A percentile compares a stretch with the other conserved stretches of the same genome.
Evolutionary conservation across 164 flowering plant genomes (phyloP).

Genomic region (Kalanchoe fedtschenkoi): DNA sequence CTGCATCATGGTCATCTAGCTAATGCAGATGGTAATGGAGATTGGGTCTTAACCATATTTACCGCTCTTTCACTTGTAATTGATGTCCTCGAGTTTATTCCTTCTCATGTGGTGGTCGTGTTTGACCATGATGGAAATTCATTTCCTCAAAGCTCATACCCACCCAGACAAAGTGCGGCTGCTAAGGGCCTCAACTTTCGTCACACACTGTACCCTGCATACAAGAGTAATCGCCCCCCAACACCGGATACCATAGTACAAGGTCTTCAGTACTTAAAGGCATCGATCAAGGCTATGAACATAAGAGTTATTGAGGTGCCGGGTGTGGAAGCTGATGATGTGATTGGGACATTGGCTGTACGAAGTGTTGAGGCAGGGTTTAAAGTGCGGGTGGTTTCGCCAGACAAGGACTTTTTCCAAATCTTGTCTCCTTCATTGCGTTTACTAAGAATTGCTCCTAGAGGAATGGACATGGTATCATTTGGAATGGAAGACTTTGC

Average conservation of each 20-base stretch:
- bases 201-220: conserved; percentile 74
- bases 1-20: conserved; percentile 73
- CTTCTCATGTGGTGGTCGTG: conserved; percentile 94
- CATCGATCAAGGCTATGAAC: conserved; percentile 88
- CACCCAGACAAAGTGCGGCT: conserved; percentile 4
- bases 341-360: conserved; percentile 86
- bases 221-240: conserved; percentile 83
- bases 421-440: conserved; percentile 88
- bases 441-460: conserved; percentile 79
- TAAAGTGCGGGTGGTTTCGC: conserved; percentile 97
- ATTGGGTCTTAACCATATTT: conserved; percentile 90
- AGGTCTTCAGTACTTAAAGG: conserved; percentile 89
- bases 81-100: conserved; percentile 70
- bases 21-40: conserved; percentile 95
- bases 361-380: conserved; percentile 74
- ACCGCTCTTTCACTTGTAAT: conserved; percentile 76
- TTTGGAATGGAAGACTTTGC: conserved; percentile 91
- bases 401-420: conserved; percentile 96
- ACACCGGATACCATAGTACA: conserved; percentile 96
- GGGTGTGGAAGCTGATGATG: conserved; percentile 99
- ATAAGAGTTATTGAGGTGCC: conserved; percentile 96
- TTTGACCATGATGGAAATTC: conserved; percentile 81
- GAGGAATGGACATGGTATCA: conserved; percentile 84
- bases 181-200: conserved; percentile 75
- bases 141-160: neutral